phyloP scores from a whole-genome alignment of 2,329 filamentous ascomycete species.

The Colletotrichum camelliae region DNA sequence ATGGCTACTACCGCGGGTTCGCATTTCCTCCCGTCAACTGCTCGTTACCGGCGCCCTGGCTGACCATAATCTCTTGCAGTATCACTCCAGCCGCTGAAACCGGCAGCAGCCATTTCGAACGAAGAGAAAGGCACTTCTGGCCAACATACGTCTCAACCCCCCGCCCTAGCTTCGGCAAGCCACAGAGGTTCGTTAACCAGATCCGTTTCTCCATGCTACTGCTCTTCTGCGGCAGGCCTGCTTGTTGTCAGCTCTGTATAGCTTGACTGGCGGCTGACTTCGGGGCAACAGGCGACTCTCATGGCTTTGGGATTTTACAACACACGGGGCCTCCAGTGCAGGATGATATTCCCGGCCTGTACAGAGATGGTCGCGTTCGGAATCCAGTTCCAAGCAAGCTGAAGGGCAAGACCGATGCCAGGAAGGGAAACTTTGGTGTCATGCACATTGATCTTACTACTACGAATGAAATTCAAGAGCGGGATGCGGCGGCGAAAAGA shows the following conservation, averaged over 20 bases:
- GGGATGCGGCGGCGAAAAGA: slow-evolving; percentile 62
- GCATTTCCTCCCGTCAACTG: not conserved
- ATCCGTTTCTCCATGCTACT: not conserved
- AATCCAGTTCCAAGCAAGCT: slow-evolving; percentile 68
- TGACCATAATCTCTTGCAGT: not conserved
- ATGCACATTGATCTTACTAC: slow-evolving; percentile 63
- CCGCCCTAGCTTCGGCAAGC: not conserved
- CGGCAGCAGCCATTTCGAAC: not conserved
- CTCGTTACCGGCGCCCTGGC: not conserved
- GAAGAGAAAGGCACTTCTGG: not conserved
- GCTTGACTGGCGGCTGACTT: not conserved
- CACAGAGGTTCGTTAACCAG: not conserved
- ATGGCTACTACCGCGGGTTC: slow-evolving; percentile 15
- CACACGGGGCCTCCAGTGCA: slow-evolving; percentile 24
- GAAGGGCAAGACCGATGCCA: slow-evolving; percentile 61
- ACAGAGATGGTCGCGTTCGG: slow-evolving; percentile 54
- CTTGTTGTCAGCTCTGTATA: not conserved
- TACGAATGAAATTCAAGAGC: slow-evolving; percentile 50
- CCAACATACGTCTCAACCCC: not conserved
- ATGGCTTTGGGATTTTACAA: slow-evolving; percentile 24
- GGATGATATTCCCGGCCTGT: slow-evolving; percentile 26
- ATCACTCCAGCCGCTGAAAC: not conserved
- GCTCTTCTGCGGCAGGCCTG: not conserved
- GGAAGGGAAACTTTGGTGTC: slow-evolving; percentile 66
- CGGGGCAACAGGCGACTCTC: not conserved